phyloP scores from a whole-genome alignment of 2,329 filamentous ascomycete genomes.

The Fusarium sp. region DNA sequence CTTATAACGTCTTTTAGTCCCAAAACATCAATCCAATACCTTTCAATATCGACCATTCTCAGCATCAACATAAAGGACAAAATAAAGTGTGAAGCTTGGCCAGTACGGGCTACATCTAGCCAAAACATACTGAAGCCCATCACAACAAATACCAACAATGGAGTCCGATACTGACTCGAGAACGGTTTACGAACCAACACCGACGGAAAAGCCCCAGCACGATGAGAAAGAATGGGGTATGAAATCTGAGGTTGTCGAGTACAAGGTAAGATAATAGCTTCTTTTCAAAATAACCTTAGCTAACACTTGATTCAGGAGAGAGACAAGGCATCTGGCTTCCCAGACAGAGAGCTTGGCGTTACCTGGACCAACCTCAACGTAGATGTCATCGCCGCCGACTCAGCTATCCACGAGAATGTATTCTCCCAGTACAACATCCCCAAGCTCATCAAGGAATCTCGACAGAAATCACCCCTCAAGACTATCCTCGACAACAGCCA shows the following conservation, averaged over 20 bases:
- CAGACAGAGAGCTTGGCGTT: constrained; percentile 67
- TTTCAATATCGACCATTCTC: neutral
- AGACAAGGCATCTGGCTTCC: constrained; percentile 60
- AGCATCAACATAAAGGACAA: too few species aligned
- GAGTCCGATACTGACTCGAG: constrained; percentile 47
- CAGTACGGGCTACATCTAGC: constrained; percentile 23
- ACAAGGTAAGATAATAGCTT: constrained; percentile 12
- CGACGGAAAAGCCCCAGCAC: constrained; percentile 12
- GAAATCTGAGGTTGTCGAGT: constrained; percentile 61
- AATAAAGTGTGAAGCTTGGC: neutral
- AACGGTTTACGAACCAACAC: constrained; percentile 42
- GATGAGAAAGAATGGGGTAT: constrained; percentile 58
- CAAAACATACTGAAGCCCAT: constrained; percentile 6
- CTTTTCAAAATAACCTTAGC: too few species aligned
- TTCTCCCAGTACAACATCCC: constrained; percentile 69
- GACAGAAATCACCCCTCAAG: constrained; percentile 68
- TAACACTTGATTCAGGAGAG: constrained; percentile 48
- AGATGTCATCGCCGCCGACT: constrained; percentile 69
- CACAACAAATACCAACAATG: constrained; percentile 41
- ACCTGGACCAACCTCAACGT: constrained; percentile 75
- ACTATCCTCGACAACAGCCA: constrained; percentile 75
- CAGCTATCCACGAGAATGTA: constrained; percentile 75
- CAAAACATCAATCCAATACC: neutral
- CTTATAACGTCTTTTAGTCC: neutral
- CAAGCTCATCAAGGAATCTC: constrained; percentile 64